Conservation (phyloP, 2,329 filamentous ascomycete species). For the Exophiala bonariae region DNA sequence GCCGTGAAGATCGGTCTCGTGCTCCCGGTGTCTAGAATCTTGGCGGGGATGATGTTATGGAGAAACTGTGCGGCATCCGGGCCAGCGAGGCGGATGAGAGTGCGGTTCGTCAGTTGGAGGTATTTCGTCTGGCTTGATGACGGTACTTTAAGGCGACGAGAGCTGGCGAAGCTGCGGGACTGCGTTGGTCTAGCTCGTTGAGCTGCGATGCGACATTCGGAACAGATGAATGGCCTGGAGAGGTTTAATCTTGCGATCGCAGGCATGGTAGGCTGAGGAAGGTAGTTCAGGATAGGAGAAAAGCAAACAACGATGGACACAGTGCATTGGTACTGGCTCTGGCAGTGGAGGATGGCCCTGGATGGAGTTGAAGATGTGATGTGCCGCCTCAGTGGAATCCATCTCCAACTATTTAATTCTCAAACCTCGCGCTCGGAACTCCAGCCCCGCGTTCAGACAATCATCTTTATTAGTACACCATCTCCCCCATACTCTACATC, state of each 20-base stretch:
- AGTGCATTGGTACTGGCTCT: too few relatives aligned
- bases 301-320: too few relatives aligned
- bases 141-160: slow-evolving; percentile 3
- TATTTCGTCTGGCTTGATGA: slow-evolving; percentile 12
- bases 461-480: too few relatives aligned
- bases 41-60: slow-evolving; percentile 81
- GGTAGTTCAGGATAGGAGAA: too few relatives aligned
- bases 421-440: too few relatives aligned
- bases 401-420: too few relatives aligned
- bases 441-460: too few relatives aligned
- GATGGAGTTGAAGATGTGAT: too few relatives aligned
- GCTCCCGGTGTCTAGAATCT: slow-evolving; percentile 44
- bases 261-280: slow-evolving; percentile 16
- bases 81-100: slow-evolving; percentile 76
- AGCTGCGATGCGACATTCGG: slow-evolving; percentile 5
- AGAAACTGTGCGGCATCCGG: slow-evolving; percentile 80
- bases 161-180: slow-evolving; percentile 13
- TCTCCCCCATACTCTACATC: too few relatives aligned
- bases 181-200: neutral
- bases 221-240: slow-evolving; percentile 12
- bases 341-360: too few relatives aligned
- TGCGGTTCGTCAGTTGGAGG: slow-evolving; percentile 65
- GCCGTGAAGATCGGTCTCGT: slow-evolving; percentile 65
- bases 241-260: neutral
- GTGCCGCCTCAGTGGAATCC: too few relatives aligned